Percentiles rank a stretch among this genome's conserved stretches.
phyloP scores from a whole-genome alignment of 2,329 filamentous ascomycete species.

The Colletotrichum lini region DNA sequence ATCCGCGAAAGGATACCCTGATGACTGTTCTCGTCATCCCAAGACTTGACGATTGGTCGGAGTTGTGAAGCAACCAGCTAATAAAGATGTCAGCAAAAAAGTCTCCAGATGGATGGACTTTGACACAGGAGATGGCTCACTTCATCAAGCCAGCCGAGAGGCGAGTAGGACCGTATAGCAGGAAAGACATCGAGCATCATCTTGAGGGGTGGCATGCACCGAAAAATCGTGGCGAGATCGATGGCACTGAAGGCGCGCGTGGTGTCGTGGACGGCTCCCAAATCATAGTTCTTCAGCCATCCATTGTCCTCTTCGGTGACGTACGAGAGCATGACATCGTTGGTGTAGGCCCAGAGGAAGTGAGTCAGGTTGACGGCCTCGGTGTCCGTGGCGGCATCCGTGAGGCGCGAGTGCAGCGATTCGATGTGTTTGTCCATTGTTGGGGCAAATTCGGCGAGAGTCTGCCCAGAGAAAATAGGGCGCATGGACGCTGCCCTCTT shows the following conservation, averaged over 20 bases:
- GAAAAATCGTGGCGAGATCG: slow-evolving; percentile 40
- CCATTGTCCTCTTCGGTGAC: slow-evolving; percentile 38
- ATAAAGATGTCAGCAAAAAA: not conserved
- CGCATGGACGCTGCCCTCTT: slow-evolving; percentile 38
- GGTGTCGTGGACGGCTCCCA: slow-evolving; percentile 32
- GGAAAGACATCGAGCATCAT: slow-evolving; percentile 33
- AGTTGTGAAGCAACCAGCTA: slow-evolving; percentile 25
- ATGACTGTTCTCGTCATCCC: slow-evolving; percentile 30
- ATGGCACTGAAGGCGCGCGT: slow-evolving; percentile 43
- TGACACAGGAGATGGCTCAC: slow-evolving; percentile 9
- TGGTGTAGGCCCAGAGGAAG: slow-evolving; percentile 42
- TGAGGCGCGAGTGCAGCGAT: slow-evolving; percentile 14
- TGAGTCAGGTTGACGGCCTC: slow-evolving; percentile 29
- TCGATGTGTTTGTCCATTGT: slow-evolving; percentile 32
- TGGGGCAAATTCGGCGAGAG: slow-evolving; percentile 19
- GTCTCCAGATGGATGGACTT: not conserved
- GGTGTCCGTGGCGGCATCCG: not conserved
- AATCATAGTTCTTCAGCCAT: slow-evolving; percentile 30
- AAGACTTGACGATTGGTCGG: slow-evolving; percentile 14
- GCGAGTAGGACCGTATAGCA: slow-evolving; percentile 33
- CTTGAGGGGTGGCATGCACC: slow-evolving; percentile 41
- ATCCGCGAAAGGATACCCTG: slow-evolving; percentile 29
- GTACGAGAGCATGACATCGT: slow-evolving; percentile 43
- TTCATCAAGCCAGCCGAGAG: slow-evolving; percentile 42
- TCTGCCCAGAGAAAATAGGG: slow-evolving; percentile 41